phyloP scores from a whole-genome alignment of 2,329 filamentous ascomycete genomes.

The Orbilia quercus region DNA sequence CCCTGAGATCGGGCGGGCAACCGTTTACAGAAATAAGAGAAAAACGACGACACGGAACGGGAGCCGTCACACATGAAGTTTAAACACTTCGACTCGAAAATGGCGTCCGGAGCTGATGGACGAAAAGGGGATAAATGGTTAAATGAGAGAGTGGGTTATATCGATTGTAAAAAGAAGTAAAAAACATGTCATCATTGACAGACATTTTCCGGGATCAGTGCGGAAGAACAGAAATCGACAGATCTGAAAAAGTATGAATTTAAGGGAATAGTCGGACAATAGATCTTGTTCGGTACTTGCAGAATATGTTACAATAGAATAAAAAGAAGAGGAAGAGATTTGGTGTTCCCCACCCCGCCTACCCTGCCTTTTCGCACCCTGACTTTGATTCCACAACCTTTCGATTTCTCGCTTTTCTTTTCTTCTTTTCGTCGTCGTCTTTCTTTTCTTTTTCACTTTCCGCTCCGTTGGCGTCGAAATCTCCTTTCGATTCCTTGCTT shows the following conservation, averaged over 20 bases:
- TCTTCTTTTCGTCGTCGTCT: constrained; percentile 3
- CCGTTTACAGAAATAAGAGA: constrained; percentile 61
- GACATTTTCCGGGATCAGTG: not conserved
- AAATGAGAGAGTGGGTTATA: constrained; percentile 10
- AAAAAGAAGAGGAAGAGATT: constrained; percentile 14
- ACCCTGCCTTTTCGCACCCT: too few relatives aligned
- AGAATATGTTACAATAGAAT: constrained; percentile 16
- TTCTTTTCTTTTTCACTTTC: constrained; percentile 13
- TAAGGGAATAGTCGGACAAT: too few relatives aligned
- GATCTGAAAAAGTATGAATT: too few relatives aligned
- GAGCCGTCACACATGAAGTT: constrained; percentile 36
- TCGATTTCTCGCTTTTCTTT: not conserved
- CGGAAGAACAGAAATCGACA: not conserved
- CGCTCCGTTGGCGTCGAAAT: constrained; percentile 56
- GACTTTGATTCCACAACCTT: constrained; percentile 27
- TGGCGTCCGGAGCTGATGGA: constrained; percentile 41
- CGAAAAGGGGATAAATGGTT: constrained; percentile 31
- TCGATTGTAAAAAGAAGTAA: constrained; percentile 4
- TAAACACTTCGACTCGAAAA: constrained; percentile 23
- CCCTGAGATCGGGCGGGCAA: not conserved
- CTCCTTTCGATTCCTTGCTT: constrained; percentile 53
- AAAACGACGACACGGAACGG: constrained; percentile 58
- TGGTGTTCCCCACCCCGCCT: constrained; percentile 51
- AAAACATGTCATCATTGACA: not conserved
- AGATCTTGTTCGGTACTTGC: constrained; percentile 29